Percentiles rank a stretch among this genome's conserved stretches.
phyloP scores from a whole-genome alignment of 129 eudicot species.

The Oenanthe sinensis region DNA sequence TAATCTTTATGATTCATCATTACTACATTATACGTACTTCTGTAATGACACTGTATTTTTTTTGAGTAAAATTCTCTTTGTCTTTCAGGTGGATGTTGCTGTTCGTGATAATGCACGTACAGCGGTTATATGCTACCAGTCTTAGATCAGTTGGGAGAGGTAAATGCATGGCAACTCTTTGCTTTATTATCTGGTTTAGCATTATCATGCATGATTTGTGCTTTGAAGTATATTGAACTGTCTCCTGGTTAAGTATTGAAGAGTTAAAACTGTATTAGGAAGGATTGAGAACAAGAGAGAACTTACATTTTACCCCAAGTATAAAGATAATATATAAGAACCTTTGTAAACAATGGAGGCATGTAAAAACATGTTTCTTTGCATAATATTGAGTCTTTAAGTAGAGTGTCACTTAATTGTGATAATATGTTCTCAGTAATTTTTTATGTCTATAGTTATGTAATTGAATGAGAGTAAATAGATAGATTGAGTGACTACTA shows the following conservation, averaged over 20 bases:
- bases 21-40: background rate
- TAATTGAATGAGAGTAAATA: background rate
- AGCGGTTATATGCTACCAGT: conserved; percentile 65
- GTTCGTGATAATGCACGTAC: conserved; percentile 95
- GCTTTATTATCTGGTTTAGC: too few relatives aligned
- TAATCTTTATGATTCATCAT: background rate
- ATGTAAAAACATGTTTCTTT: background rate
- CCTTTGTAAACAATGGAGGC: too few relatives aligned
- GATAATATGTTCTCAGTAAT: background rate
- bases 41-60: background rate
- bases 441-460: background rate
- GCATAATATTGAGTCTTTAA: background rate
- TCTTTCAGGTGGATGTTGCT: conserved; percentile 89
- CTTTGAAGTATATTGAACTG: background rate
- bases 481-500: background rate
- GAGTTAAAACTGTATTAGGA: background rate
- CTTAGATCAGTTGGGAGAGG: conserved; percentile 64
- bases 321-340: too few relatives aligned
- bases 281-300: background rate
- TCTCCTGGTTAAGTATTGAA: background rate
- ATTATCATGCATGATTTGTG: too few relatives aligned
- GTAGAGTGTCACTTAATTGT: too few relatives aligned
- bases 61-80: background rate
- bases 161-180: conserved; percentile 15
- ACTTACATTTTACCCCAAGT: background rate